phyloP scores from a whole-genome alignment of 345 rosid genomes.

The Hypericum perforatum region DNA sequence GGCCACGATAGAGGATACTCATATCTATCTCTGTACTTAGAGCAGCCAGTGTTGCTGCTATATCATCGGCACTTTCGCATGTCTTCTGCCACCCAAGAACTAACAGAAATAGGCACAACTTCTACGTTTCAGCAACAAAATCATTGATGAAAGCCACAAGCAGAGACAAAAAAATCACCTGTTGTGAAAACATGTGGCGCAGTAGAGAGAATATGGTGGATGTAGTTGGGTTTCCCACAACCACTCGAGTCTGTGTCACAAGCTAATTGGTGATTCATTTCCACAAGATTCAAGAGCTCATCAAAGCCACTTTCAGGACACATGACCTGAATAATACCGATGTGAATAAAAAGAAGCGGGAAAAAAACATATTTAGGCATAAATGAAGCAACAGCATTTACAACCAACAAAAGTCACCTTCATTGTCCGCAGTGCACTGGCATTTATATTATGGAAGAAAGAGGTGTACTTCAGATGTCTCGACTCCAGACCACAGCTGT shows the following conservation, averaged over 20 bases:
- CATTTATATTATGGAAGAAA: constrained; percentile 88
- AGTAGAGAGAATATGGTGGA: constrained; percentile 63
- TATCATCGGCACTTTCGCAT: constrained; percentile 72
- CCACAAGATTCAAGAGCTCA: constrained; percentile 63
- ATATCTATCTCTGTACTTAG: constrained; percentile 74
- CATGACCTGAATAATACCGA: constrained; percentile 38
- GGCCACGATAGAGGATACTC: constrained; percentile 69
- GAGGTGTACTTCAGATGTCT: constrained; percentile 83
- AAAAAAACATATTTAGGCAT: background rate
- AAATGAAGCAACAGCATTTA: no score
- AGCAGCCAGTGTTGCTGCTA: constrained; percentile 74
- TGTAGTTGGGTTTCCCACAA: constrained; percentile 77
- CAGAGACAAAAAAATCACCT: constrained; percentile 34
- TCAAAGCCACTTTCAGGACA: constrained; percentile 67
- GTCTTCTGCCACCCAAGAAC: constrained; percentile 98
- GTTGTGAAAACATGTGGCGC: constrained; percentile 75
- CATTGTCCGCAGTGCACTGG: constrained; percentile 75
- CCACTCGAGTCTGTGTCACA: constrained; percentile 84
- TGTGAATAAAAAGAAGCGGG: background rate
- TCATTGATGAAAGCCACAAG: constrained; percentile 7
- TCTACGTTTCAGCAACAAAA: constrained; percentile 5
- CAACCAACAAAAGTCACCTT: constrained; percentile 42
- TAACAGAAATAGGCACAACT: constrained; percentile 19
- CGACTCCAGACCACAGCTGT: constrained; percentile 69
- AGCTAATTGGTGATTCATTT: constrained; percentile 84